These are phyloP conservation scores for Peronospora destructor DNA, from an alignment of 352 stramenopile genomes.

Conservation along the genomic window DNA sequence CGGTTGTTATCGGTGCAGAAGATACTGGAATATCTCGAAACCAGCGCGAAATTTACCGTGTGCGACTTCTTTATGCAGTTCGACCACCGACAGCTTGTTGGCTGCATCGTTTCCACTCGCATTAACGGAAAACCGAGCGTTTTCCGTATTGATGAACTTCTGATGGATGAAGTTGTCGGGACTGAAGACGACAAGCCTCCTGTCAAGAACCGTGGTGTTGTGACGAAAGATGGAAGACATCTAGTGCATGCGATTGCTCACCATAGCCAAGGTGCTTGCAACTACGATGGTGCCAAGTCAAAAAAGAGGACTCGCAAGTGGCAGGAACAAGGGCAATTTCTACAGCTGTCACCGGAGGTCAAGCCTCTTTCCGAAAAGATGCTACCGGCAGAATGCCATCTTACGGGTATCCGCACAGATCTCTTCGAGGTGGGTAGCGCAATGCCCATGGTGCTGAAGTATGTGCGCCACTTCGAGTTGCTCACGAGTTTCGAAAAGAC, in stretches of 20 bases:
- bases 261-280: conserved; percentile 36
- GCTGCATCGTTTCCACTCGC: conserved; percentile 67
- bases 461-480: conserved; percentile 68
- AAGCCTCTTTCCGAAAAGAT: conserved; percentile 38
- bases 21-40: conserved; percentile 61
- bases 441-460: conserved; percentile 85
- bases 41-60: conserved; percentile 42
- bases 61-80: conserved; percentile 47
- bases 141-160: conserved; percentile 58
- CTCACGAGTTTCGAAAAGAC: conserved; percentile 54
- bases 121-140: conserved; percentile 51
- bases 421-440: conserved; percentile 75
- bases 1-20: conserved; percentile 55
- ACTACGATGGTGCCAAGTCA: conserved; percentile 68
- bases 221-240: conserved; percentile 27
- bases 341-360: conserved; percentile 66
- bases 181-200: conserved; percentile 5
- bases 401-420: conserved; percentile 71
- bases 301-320: conserved; percentile 57
- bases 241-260: conserved; percentile 41
- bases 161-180: conserved; percentile 22
- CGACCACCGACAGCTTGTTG: conserved; percentile 42
- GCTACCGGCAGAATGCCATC: conserved; percentile 41
- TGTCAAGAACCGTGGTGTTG: conserved; percentile 10
- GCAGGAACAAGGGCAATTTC: conserved; percentile 44